Evolutionary conservation across 768 basidiomycete species (phyloP).

Genomic region (Cystobasidium onofrii): DNA sequence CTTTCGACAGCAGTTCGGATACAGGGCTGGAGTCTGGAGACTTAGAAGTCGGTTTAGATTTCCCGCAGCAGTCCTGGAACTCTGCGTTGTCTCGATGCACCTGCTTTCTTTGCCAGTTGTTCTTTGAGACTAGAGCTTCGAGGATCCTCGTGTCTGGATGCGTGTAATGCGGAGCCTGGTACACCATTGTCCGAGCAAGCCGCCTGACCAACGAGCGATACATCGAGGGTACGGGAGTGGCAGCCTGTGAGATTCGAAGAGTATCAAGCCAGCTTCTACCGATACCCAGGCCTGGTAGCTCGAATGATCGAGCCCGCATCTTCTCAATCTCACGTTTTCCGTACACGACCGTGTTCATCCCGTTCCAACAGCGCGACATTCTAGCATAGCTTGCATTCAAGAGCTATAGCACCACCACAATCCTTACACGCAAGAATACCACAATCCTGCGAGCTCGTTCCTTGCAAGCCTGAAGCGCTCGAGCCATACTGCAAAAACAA

Average conservation of each 20-base stretch:
- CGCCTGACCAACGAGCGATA: background rate
- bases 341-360: no score
- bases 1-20: conserved; percentile 9
- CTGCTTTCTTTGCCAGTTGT: background rate
- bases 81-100: background rate
- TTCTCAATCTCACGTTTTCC: no score
- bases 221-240: no score
- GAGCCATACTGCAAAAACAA: background rate
- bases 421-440: no score
- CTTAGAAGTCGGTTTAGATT: background rate
- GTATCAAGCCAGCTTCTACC: background rate
- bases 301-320: no score
- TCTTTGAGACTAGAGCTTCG: background rate
- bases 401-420: no score
- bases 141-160: background rate
- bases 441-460: no score
- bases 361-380: no score
- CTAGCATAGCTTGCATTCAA: no score
- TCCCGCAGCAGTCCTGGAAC: conserved; percentile 11
- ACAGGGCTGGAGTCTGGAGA: background rate
- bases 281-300: no score
- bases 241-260: no score
- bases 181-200: conserved; percentile 1
- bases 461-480: no score
- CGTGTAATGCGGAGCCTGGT: background rate